Evolutionary conservation across 108 stramenopile genomes (phyloP).

Genomic region (Chaetoceros muelleri): DNA sequence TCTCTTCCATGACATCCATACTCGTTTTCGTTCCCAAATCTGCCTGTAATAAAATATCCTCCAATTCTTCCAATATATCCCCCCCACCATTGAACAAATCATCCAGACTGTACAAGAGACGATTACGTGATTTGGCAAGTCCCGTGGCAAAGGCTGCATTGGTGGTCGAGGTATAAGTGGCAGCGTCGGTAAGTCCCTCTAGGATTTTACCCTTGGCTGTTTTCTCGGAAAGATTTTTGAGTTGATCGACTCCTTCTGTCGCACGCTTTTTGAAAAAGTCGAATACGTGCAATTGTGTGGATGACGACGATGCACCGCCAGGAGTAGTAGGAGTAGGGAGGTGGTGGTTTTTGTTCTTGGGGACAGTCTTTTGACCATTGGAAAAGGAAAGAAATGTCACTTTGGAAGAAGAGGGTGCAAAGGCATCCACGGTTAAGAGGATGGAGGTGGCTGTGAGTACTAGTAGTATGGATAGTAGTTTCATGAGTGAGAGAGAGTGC

Average conservation of each 20-base stretch:
- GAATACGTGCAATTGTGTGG: constrained; percentile 39
- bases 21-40: constrained; percentile 69
- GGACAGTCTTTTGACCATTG: too few species aligned
- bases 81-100: constrained; percentile 29
- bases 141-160: constrained; percentile 62
- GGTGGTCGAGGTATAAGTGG: constrained; percentile 32
- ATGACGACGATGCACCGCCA: background rate
- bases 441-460: too few species aligned
- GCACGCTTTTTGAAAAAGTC: constrained; percentile 74
- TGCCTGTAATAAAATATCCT: constrained; percentile 65
- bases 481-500: too few species aligned
- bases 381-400: too few species aligned
- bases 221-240: constrained; percentile 29
- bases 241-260: constrained; percentile 50
- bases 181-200: constrained; percentile 35
- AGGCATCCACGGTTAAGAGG: too few species aligned
- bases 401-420: too few species aligned
- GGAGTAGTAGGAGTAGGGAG: background rate
- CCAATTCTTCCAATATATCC: constrained; percentile 56
- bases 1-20: constrained; percentile 69
- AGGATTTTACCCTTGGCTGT: constrained; percentile 32
- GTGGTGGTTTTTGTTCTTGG: too few species aligned
- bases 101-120: constrained; percentile 55
- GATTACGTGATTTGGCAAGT: constrained; percentile 64
- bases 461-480: too few species aligned